Percentiles rank a stretch among this genome's conserved stretches.
These are phyloP conservation scores for Bromus sterilis DNA, from an alignment of 176 grass and related monocot genomes.

Conservation along the genomic window DNA sequence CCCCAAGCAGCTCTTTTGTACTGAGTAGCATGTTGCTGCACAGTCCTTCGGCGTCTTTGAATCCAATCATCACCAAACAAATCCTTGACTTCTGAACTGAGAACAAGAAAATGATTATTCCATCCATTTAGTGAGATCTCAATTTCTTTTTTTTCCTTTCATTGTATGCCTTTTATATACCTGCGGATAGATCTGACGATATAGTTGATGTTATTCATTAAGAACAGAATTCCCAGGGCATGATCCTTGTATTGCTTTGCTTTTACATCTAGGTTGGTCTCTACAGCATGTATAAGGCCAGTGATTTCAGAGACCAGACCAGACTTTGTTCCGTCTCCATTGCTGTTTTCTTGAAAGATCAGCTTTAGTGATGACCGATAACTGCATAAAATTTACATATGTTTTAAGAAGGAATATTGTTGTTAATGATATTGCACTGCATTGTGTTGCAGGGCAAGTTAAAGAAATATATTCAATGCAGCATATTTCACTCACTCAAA, in stretches of 20 bases:
- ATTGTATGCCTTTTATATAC: slow-evolving; percentile 26
- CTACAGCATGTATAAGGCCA: slow-evolving; percentile 44
- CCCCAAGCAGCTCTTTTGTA: slow-evolving; percentile 61
- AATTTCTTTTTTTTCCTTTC: not conserved
- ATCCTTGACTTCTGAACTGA: slow-evolving; percentile 47
- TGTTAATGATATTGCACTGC: not conserved
- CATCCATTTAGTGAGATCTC: not conserved
- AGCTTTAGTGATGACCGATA: slow-evolving; percentile 42
- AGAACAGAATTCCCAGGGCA: slow-evolving; percentile 39
- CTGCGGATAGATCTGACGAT: slow-evolving; percentile 52
- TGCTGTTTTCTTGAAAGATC: slow-evolving; percentile 33
- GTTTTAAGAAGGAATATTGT: not conserved
- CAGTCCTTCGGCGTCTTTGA: slow-evolving; percentile 47
- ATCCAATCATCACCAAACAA: slow-evolving; percentile 75
- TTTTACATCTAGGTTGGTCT: slow-evolving; percentile 55
- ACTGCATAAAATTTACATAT: slow-evolving; percentile 26
- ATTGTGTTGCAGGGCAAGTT: not conserved
- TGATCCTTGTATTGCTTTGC: slow-evolving; percentile 48
- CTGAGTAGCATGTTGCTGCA: slow-evolving; percentile 58
- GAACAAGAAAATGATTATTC: slow-evolving; percentile 17
- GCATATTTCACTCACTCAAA: slow-evolving; percentile 52
- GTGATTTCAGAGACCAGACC: slow-evolving; percentile 33
- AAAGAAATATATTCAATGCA: not conserved
- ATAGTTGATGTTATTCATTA: slow-evolving; percentile 84
- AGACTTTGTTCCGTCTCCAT: slow-evolving; percentile 32